phyloP scores from a whole-genome alignment of 2,329 filamentous ascomycete genomes.

The Penicillium nordicum region DNA sequence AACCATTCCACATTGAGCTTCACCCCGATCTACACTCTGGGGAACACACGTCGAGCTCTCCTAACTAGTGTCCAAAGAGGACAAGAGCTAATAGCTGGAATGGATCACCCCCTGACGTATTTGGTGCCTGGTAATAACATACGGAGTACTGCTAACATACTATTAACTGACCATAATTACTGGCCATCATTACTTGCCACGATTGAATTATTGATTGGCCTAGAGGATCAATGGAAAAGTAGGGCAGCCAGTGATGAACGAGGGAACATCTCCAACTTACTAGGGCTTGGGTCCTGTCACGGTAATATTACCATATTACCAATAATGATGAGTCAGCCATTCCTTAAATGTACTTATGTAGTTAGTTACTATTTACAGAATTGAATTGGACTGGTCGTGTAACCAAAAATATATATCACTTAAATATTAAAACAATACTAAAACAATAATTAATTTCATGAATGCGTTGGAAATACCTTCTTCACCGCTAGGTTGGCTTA shows the following conservation, averaged over 20 bases:
- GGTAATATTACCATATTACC: conserved; percentile 3
- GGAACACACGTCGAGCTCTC: conserved; percentile 14
- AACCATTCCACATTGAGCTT: conserved; percentile 24
- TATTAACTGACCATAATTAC: neutral
- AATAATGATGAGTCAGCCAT: conserved; percentile 28
- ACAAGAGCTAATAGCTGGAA: conserved; percentile 15
- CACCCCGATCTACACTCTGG: conserved; percentile 26
- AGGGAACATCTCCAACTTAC: neutral
- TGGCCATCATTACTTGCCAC: neutral
- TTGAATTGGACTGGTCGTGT: conserved; percentile 1
- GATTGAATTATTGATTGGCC: conserved; percentile 12
- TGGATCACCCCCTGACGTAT: conserved; percentile 28
- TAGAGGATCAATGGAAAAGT: conserved; percentile 11
- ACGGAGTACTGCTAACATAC: neutral
- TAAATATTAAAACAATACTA: too few relatives aligned
- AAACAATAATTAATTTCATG: neutral
- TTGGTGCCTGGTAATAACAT: conserved; percentile 22
- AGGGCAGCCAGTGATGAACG: conserved; percentile 23
- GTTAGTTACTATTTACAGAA: neutral
- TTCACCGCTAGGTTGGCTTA: conserved; percentile 2
- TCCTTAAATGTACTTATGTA: neutral
- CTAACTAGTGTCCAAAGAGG: conserved; percentile 15
- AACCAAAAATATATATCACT: neutral
- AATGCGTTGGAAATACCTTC: neutral
- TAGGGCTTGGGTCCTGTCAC: neutral